phyloP scores from a whole-genome alignment of 208 protist species.

The Tritrichomonas foetus region DNA sequence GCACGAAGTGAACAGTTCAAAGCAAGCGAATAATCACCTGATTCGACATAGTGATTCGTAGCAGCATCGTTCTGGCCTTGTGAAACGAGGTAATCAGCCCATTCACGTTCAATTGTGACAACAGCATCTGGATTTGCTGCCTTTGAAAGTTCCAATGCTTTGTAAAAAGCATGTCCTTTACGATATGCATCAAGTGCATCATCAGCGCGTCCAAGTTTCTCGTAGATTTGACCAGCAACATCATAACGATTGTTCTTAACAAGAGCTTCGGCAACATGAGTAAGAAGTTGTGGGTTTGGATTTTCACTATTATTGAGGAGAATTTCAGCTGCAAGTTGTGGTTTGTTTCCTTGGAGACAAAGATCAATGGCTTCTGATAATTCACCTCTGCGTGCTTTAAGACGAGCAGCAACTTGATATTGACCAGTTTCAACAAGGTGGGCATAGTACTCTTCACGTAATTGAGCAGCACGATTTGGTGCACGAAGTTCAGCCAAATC shows the following conservation, averaged over 20 bases:
- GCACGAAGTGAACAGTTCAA: neutral
- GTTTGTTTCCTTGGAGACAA: neutral
- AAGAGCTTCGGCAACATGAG: neutral
- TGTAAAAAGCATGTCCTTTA: conserved; percentile 9
- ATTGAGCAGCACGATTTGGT: neutral
- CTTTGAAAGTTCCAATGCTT: neutral
- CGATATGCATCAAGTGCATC: neutral
- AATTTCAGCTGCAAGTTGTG: conserved; percentile 14
- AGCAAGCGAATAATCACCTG: neutral
- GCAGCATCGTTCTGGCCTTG: neutral
- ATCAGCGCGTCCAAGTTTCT: neutral
- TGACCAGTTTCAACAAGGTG: neutral
- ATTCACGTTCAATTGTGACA: neutral
- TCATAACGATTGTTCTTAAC: neutral
- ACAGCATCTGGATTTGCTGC: neutral
- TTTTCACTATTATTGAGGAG: neutral
- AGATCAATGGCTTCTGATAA: neutral
- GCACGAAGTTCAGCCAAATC: neutral
- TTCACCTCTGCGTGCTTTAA: neutral
- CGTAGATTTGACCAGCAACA: neutral
- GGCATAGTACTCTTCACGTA: neutral
- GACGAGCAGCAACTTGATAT: neutral
- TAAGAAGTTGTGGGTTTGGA: neutral
- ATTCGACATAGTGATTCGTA: neutral
- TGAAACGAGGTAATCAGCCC: neutral